Percentiles rank a stretch among this genome's conserved stretches.
These are phyloP conservation scores for Dillenia suffruticosa DNA, from an alignment of 164 flowering plant genomes.

Conservation along the genomic window DNA sequence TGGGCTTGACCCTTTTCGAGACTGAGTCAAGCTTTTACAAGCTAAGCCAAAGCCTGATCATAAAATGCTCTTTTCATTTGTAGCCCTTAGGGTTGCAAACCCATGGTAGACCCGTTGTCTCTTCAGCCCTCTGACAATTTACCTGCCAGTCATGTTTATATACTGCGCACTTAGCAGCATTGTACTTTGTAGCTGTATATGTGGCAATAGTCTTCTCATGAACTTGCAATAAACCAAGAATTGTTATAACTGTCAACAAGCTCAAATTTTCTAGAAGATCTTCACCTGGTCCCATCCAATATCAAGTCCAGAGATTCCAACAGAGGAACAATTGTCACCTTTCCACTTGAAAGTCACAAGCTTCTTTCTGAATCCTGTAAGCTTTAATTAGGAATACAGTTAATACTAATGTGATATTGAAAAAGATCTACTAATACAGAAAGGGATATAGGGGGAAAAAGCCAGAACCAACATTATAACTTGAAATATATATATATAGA, in stretches of 20 bases:
- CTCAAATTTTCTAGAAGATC: constrained; percentile 4
- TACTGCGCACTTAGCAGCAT: too few relatives aligned
- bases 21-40: too few relatives aligned
- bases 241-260: neutral
- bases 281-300: constrained; percentile 98
- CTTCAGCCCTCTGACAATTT: too few relatives aligned
- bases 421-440: neutral
- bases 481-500: neutral
- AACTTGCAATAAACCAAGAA: too few relatives aligned
- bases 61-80: too few relatives aligned
- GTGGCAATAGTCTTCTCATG: too few relatives aligned
- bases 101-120: too few relatives aligned
- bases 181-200: too few relatives aligned
- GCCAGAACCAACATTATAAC: neutral
- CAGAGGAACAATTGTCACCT: constrained; percentile 43
- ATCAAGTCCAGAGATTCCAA: constrained; percentile 92
- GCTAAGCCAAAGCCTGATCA: too few relatives aligned
- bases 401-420: neutral
- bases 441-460: neutral
- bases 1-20: too few relatives aligned
- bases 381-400: constrained; percentile 38
- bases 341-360: constrained; percentile 57
- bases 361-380: constrained; percentile 64
- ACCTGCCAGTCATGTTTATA: too few relatives aligned
- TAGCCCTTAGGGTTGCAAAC: too few relatives aligned